These are phyloP conservation scores for Xylaria intraflava DNA, from an alignment of 495 filamentous ascomycete species.

Conservation along the genomic window DNA sequence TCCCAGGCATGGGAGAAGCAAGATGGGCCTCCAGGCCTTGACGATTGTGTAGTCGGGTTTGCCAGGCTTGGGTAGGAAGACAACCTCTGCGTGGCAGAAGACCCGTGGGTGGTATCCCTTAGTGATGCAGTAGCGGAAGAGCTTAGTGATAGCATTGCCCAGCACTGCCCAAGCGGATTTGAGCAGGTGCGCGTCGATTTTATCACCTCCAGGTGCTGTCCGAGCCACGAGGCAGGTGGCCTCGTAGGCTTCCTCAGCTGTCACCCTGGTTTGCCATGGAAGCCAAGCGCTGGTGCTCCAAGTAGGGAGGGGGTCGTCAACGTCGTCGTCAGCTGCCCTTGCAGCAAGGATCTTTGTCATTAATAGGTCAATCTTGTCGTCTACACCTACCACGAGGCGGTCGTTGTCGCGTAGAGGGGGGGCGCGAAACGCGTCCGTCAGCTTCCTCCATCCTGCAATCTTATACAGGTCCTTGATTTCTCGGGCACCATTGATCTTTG, in stretches of 20 bases:
- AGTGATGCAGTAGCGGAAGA: no score
- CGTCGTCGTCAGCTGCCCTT: neutral
- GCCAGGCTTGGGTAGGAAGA: no score
- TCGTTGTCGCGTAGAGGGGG: neutral
- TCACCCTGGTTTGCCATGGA: no score
- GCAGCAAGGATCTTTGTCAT: neutral
- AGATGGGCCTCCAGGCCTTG: neutral
- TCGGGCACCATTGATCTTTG: no score
- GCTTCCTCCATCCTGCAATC: neutral
- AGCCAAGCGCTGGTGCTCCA: no score
- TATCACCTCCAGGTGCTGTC: no score
- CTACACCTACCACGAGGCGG: neutral
- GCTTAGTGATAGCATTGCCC: no score
- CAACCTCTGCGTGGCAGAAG: neutral
- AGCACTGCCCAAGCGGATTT: no score
- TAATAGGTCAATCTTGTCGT: neutral
- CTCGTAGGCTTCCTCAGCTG: no score
- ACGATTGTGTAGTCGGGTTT: neutral
- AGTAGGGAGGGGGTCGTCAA: neutral
- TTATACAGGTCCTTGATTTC: neutral
- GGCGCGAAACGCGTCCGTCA: neutral
- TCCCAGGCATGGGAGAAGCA: neutral
- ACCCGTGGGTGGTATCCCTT: no score
- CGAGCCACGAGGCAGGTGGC: no score
- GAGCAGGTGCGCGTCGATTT: no score